phyloP scores from a whole-genome alignment of 202 grass and related monocot genomes.

The Setaria italica region DNA sequence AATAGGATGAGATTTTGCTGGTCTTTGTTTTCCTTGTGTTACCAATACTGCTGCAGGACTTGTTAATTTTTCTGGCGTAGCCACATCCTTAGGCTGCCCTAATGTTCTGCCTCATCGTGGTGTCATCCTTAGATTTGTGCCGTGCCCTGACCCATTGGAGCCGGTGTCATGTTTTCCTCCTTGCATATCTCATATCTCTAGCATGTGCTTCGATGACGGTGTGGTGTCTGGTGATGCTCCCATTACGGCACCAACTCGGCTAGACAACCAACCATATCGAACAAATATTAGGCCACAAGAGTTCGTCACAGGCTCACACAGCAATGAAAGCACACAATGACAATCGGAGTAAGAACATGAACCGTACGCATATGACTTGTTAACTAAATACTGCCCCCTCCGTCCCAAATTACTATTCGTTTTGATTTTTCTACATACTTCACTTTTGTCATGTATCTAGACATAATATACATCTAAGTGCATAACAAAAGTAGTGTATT shows the following conservation, averaged over 20 bases:
- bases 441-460: too few relatives aligned
- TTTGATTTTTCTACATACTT: too few relatives aligned
- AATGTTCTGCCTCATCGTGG: neutral
- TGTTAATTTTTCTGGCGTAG: neutral
- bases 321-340: too few relatives aligned
- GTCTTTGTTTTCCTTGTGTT: slow-evolving; percentile 4
- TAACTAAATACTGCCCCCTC: neutral
- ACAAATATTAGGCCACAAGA: neutral
- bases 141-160: neutral
- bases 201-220: neutral
- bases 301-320: neutral
- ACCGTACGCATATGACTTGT: neutral
- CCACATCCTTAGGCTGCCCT: neutral
- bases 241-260: neutral
- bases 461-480: too few relatives aligned
- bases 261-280: neutral
- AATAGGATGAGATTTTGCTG: slow-evolving; percentile 16
- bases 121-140: neutral
- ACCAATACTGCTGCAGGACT: neutral
- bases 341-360: neutral
- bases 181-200: neutral
- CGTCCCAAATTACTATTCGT: too few relatives aligned
- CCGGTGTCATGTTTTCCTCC: neutral
- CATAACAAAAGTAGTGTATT: too few relatives aligned
- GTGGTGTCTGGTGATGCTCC: neutral